Percentiles rank a stretch among this genome's conserved stretches.
phyloP scores from a whole-genome alignment of 1,284 basidiomycete genomes.

The Porogramme epimiltina region DNA sequence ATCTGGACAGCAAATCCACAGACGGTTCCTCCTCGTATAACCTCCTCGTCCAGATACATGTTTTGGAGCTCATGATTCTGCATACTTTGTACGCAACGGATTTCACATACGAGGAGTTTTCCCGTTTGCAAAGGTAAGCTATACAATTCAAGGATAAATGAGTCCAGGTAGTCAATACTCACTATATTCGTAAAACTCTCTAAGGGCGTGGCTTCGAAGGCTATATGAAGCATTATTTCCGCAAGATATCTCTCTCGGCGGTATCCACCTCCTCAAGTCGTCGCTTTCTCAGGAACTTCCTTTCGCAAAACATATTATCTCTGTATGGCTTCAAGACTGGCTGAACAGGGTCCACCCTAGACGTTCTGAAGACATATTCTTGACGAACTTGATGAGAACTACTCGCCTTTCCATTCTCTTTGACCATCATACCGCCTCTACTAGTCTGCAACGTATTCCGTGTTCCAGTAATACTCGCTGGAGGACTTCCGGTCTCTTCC shows the following conservation, averaged over 20 bases:
- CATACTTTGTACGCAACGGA: constrained; percentile 33
- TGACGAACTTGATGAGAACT: constrained; percentile 24
- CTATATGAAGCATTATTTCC: constrained; percentile 29
- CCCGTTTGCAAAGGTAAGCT: constrained; percentile 24
- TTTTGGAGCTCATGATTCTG: constrained; percentile 51
- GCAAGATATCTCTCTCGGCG: constrained; percentile 22
- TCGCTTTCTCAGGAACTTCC: constrained; percentile 38
- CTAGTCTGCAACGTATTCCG: constrained; percentile 15
- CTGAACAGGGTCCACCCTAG: constrained; percentile 30
- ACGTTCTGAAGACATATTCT: constrained; percentile 8
- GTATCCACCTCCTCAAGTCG: constrained; percentile 32
- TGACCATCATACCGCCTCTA: constrained; percentile 5
- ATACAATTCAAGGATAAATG: background rate
- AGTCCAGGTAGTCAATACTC: background rate
- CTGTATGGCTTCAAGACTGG: constrained; percentile 41
- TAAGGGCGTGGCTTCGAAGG: constrained; percentile 26
- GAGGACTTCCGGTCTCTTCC: constrained; percentile 1
- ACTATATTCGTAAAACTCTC: no score
- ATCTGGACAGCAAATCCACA: constrained; percentile 31
- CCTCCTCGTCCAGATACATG: constrained; percentile 40
- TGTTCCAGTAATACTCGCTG: background rate
- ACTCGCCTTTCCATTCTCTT: constrained; percentile 27
- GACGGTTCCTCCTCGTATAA: constrained; percentile 39
- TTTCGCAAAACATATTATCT: constrained; percentile 37
- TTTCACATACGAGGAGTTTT: constrained; percentile 16